These are phyloP conservation scores for Trichoderma erinaceum DNA, from an alignment of 495 filamentous ascomycete genomes.

Conservation along the genomic window DNA sequence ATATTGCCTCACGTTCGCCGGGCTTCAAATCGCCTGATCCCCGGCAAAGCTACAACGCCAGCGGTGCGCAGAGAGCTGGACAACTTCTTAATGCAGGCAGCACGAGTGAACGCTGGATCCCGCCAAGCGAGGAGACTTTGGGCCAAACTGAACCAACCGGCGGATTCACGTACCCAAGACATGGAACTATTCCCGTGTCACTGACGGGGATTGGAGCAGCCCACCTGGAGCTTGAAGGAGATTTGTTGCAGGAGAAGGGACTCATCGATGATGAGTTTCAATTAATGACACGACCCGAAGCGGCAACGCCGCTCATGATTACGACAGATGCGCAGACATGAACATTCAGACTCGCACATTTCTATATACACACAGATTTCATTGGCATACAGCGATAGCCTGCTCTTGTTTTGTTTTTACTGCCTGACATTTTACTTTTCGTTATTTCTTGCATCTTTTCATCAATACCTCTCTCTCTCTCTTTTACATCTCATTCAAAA, in stretches of 20 bases:
- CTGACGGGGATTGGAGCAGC: slow-evolving; percentile 12
- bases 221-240: neutral
- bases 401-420: neutral
- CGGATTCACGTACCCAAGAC: neutral
- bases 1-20: neutral
- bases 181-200: neutral
- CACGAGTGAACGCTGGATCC: neutral
- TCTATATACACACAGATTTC: neutral
- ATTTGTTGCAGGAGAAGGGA: neutral
- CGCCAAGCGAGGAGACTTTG: neutral
- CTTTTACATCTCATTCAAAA: neutral
- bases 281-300: slow-evolving; percentile 5
- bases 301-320: slow-evolving; percentile 6
- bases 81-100: neutral
- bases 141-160: neutral
- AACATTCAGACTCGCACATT: neutral
- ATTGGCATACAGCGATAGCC: neutral
- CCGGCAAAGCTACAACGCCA: neutral
- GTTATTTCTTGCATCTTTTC: neutral
- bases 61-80: neutral
- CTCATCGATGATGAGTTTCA: slow-evolving; percentile 7
- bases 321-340: slow-evolving; percentile 16
- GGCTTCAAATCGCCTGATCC: slow-evolving; percentile 2
- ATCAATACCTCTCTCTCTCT: neutral
- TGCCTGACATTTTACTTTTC: neutral